Conservation (phyloP, 768 basidiomycete species). For the Lactarius trivialis region DNA sequence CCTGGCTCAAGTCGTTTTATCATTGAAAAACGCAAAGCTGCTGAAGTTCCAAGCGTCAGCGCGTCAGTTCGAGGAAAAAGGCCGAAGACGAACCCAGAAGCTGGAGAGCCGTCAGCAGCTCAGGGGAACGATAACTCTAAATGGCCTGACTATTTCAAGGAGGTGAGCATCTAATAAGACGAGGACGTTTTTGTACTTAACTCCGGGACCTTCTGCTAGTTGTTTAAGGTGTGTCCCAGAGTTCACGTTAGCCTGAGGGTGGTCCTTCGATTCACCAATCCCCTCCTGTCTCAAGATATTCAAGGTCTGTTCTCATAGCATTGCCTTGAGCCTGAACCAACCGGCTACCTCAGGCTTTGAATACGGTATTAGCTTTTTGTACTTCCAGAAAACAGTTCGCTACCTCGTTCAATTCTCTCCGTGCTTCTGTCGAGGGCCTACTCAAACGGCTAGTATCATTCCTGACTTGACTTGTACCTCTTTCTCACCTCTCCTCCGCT, state of each 20-base stretch:
- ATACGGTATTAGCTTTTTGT: constrained; percentile 83
- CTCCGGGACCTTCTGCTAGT: not conserved
- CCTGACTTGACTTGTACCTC: not conserved
- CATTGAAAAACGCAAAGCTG: not conserved
- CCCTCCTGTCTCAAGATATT: constrained; percentile 13
- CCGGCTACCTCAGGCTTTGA: constrained; percentile 53
- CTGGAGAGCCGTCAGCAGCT: not conserved
- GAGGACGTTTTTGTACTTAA: constrained; percentile 20
- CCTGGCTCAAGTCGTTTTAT: not conserved
- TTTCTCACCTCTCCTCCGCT: not conserved
- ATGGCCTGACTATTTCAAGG: constrained; percentile 64
- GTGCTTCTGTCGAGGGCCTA: constrained; percentile 73
- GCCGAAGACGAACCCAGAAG: not conserved
- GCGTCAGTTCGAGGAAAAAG: not conserved
- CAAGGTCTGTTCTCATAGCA: constrained; percentile 2
- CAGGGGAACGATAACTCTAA: constrained; percentile 5
- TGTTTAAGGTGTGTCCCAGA: constrained; percentile 9
- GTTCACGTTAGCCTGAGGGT: not conserved
- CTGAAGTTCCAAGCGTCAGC: not conserved
- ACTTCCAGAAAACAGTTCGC: constrained; percentile 76
- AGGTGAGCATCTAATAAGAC: constrained; percentile 29
- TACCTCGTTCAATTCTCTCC: constrained; percentile 68
- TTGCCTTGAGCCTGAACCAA: not conserved
- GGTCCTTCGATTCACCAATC: not conserved
- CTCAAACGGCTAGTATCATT: constrained; percentile 55